Conservation (phyloP, 2,329 filamentous ascomycete genomes). For the Alternaria sp. region DNA sequence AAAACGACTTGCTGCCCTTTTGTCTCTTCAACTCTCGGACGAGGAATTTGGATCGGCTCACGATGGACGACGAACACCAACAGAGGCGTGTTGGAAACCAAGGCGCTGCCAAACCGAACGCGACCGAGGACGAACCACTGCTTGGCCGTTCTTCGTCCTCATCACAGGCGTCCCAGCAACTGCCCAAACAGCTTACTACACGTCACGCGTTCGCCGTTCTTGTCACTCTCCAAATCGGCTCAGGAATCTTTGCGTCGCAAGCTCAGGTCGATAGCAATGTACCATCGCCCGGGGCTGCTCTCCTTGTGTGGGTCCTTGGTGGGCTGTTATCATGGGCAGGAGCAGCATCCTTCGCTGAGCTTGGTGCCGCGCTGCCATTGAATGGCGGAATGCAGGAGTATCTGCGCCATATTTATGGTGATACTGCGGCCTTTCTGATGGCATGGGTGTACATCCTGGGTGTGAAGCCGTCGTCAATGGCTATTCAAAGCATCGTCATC, state of each 20-base stretch:
- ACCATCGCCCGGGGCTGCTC: slow-evolving; percentile 64
- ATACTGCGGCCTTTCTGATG: slow-evolving; percentile 66
- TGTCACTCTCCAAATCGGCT: slow-evolving; percentile 69
- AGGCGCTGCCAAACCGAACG: slow-evolving; percentile 19
- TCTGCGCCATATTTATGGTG: slow-evolving; percentile 66
- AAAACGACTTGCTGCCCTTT: not conserved
- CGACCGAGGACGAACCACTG: slow-evolving; percentile 37
- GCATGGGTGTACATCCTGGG: slow-evolving; percentile 71
- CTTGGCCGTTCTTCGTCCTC: slow-evolving; percentile 24
- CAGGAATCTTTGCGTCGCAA: slow-evolving; percentile 69
- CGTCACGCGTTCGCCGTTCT: slow-evolving; percentile 62
- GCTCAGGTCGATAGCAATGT: slow-evolving; percentile 69
- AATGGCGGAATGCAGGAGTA: slow-evolving; percentile 71
- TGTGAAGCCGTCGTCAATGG: slow-evolving; percentile 69
- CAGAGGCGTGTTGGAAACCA: not conserved
- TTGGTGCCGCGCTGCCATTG: slow-evolving; percentile 68
- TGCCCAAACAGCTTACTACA: slow-evolving; percentile 42
- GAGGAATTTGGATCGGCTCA: not conserved
- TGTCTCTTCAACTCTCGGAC: not conserved
- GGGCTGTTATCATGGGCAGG: slow-evolving; percentile 70
- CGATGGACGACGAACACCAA: not conserved
- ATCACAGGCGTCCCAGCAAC: slow-evolving; percentile 16
- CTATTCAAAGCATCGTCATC: slow-evolving; percentile 70
- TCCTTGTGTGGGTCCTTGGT: slow-evolving; percentile 67
- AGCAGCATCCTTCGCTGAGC: slow-evolving; percentile 66